Evolutionary conservation across 2,329 filamentous ascomycete genomes (phyloP).

Genomic region (Plectosphaerella sp.): DNA sequence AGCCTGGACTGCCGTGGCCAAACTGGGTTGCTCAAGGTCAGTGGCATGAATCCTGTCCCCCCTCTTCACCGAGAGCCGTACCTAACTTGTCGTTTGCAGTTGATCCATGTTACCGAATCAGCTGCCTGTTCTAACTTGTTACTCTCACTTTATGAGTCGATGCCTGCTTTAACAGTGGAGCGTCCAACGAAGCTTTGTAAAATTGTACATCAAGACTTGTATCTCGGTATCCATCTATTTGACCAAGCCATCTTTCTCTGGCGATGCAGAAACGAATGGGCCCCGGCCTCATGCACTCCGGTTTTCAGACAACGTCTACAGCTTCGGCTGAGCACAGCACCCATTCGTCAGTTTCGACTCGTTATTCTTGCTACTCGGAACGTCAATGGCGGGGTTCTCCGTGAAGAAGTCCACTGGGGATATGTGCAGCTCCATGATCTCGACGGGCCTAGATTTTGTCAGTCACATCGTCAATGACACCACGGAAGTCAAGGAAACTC

Average conservation of each 20-base stretch:
- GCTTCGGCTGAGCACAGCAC: too few species aligned
- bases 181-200: too few species aligned
- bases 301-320: too few species aligned
- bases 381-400: slow-evolving; percentile 40
- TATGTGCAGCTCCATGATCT: background rate
- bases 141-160: too few species aligned
- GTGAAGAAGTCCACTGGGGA: slow-evolving; percentile 40
- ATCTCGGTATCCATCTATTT: too few species aligned
- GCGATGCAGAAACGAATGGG: too few species aligned
- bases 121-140: slow-evolving; percentile 1
- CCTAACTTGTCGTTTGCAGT: slow-evolving; percentile 2
- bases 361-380: slow-evolving; percentile 24
- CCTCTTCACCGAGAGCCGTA: background rate
- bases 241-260: too few species aligned
- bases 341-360: too few species aligned
- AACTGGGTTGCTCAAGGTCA: slow-evolving; percentile 9
- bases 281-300: too few species aligned
- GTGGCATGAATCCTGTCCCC: background rate
- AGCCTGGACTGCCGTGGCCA: slow-evolving; percentile 10
- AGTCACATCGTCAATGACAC: background rate
- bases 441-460: background rate
- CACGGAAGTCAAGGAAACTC: slow-evolving; percentile 4
- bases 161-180: too few species aligned
- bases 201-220: too few species aligned
- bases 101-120: slow-evolving; percentile 6